Percentiles rank a stretch among this genome's conserved stretches.
phyloP scores from a whole-genome alignment of 2,329 filamentous ascomycete species.

The Aspergillus ruber region DNA sequence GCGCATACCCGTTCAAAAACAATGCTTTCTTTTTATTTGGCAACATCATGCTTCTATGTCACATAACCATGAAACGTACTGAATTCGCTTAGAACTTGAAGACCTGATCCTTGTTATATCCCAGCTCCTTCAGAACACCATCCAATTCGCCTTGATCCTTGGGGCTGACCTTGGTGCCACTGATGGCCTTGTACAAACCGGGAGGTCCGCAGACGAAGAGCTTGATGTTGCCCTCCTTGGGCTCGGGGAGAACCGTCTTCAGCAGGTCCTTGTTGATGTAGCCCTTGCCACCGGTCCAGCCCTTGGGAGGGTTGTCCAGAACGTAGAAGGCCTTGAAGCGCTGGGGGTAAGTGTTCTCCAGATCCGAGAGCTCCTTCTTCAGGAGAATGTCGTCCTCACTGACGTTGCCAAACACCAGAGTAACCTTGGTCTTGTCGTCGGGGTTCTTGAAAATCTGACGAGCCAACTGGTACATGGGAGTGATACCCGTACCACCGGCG shows the following conservation, averaged over 20 bases:
- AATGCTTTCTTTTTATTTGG: no score
- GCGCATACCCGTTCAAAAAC: neutral
- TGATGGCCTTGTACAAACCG: slow-evolving; percentile 86
- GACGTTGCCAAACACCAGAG: slow-evolving; percentile 87
- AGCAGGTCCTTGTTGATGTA: slow-evolving; percentile 84
- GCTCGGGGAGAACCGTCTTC: slow-evolving; percentile 90
- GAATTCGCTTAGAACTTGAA: slow-evolving; percentile 74
- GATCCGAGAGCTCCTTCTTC: slow-evolving; percentile 72
- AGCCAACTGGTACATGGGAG: slow-evolving; percentile 93
- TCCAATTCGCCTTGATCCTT: slow-evolving; percentile 85
- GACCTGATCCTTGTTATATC: slow-evolving; percentile 81
- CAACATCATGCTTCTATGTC: neutral
- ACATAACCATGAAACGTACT: neutral
- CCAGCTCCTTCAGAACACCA: slow-evolving; percentile 76
- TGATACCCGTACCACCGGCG: slow-evolving; percentile 94
- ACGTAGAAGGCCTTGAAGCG: slow-evolving; percentile 94
- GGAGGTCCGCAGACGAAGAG: slow-evolving; percentile 94
- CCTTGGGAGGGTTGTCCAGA: slow-evolving; percentile 74
- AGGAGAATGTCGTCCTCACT: slow-evolving; percentile 85
- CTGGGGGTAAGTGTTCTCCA: slow-evolving; percentile 93
- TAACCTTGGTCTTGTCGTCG: slow-evolving; percentile 94
- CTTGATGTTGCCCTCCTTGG: slow-evolving; percentile 89
- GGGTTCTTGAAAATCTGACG: slow-evolving; percentile 94
- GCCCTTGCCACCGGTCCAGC: slow-evolving; percentile 71
- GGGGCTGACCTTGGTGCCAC: slow-evolving; percentile 84